Evolutionary conservation across 2,329 filamentous ascomycete genomes (phyloP).

Genomic region (Cladosporium sp.): DNA sequence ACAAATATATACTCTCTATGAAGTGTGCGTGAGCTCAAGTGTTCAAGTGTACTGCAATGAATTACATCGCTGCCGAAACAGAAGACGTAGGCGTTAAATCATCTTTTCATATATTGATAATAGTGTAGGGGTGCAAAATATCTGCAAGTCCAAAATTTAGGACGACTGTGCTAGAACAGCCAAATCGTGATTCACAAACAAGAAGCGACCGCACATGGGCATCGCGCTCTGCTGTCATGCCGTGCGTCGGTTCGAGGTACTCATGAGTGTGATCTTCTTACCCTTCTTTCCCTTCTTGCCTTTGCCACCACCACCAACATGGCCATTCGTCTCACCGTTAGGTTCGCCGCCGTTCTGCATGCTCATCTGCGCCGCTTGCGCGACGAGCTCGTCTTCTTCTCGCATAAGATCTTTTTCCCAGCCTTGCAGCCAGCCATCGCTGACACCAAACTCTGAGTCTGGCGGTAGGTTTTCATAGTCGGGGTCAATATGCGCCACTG

Average conservation of each 20-base stretch:
- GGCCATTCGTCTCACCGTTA: slow-evolving; percentile 13
- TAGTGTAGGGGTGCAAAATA: background rate
- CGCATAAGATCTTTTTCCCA: slow-evolving; percentile 73
- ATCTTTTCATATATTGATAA: background rate
- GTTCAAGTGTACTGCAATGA: too few relatives aligned
- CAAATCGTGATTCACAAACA: background rate
- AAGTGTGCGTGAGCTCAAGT: too few relatives aligned
- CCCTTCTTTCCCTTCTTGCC: slow-evolving; percentile 60
- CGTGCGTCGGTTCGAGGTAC: slow-evolving; percentile 45
- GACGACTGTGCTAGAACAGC: background rate
- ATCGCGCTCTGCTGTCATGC: background rate
- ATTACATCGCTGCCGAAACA: too few relatives aligned
- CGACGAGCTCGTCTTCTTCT: slow-evolving; percentile 53
- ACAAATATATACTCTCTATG: too few relatives aligned
- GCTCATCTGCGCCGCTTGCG: slow-evolving; percentile 41
- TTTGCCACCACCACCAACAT: slow-evolving; percentile 20
- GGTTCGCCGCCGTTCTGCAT: slow-evolving; percentile 20
- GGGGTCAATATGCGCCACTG: slow-evolving; percentile 54
- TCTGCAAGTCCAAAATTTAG: background rate
- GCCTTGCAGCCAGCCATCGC: slow-evolving; percentile 84
- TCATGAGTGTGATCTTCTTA: slow-evolving; percentile 67
- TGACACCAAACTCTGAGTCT: slow-evolving; percentile 37
- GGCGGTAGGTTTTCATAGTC: slow-evolving; percentile 42
- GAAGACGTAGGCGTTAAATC: background rate
- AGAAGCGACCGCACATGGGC: background rate